Evolutionary conservation across 495 filamentous ascomycete species (phyloP), one percentile per base, ranked within the genome.

Genomic region (Podospora conica): DNA sequence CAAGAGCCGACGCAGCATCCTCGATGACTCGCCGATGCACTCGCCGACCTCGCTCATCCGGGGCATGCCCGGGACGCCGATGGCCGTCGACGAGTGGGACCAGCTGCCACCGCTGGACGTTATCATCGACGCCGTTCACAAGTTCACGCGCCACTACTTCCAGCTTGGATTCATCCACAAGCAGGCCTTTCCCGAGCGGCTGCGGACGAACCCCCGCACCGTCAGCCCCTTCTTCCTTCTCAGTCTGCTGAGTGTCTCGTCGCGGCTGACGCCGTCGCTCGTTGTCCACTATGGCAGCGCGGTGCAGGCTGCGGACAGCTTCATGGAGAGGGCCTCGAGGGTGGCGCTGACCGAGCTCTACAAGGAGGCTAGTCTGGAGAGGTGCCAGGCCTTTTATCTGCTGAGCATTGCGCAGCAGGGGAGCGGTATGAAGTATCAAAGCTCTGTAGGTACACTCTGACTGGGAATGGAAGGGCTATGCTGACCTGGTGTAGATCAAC

Each of bases 111-210:
- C 74, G 2, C 66, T 82, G 59, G 68, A 74, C 15, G 71, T 74
- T 53, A 76, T 82, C 60, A 70, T 82, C 53, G 79, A 81, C 48
- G 77, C 78, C 15, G 77, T 82, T 57, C 72, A 80, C 58, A 75
- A 72, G 31, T 82, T 82, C 55, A 81, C 79, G 7, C 68, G 71
- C 7, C 75, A 81, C 68, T 82, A 80, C 67, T 82, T 80, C 65
- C 80, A 82, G 71, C 73, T 82, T 10, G 82, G 82, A 24, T 84
- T 84, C 66, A 80, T 84, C 27, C 82, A 80, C 7, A 84, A 83
- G 74, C 74, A 78, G 64, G 65, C 74, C 63, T 84, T 83, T 55
- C 73, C 78, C 7, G 71, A 77, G 56, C 72, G 73, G 3, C 74
- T 84, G 22, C 67, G 70, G 53, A 76, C 75, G 15, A 77, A 78